Evolutionary conservation across 1,284 basidiomycete species (phyloP).

Genomic region (Malassezia restricta): DNA sequence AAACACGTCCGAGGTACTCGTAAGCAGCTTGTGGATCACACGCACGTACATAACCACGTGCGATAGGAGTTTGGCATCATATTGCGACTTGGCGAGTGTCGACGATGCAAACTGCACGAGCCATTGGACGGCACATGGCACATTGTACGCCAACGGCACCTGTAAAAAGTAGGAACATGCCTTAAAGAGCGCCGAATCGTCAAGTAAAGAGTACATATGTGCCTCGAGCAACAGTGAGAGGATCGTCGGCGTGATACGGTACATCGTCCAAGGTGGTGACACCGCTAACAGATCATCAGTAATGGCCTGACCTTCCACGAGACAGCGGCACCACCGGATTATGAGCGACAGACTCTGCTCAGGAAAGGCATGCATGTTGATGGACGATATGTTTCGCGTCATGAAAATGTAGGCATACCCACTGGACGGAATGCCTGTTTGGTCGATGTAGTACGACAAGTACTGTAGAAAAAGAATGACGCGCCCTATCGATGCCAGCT

Average conservation of each 20-base stretch:
- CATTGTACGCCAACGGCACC: constrained; percentile 1
- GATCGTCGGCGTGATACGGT: background rate
- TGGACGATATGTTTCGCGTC: background rate
- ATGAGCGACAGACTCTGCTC: background rate
- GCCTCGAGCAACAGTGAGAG: background rate
- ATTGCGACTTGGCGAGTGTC: background rate
- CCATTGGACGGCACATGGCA: constrained; percentile 4
- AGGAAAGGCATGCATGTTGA: background rate
- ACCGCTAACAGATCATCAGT: background rate
- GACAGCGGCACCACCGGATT: constrained; percentile 3
- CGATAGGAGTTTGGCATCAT: background rate
- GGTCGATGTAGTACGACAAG: background rate
- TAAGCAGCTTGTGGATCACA: background rate
- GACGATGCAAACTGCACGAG: background rate
- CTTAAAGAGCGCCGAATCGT: background rate
- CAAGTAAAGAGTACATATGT: background rate
- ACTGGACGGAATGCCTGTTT: background rate
- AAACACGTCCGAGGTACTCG: background rate
- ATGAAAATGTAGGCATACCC: background rate
- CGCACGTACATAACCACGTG: background rate
- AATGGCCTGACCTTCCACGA: background rate
- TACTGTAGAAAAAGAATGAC: background rate
- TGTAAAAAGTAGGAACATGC: constrained; percentile 9
- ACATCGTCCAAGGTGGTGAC: constrained; percentile 9
- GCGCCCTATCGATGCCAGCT: background rate